Base-by-base conservation (phyloP, 371 early-diverging fungal genomes). In the Neoconidiobolus thromboides region DNA sequence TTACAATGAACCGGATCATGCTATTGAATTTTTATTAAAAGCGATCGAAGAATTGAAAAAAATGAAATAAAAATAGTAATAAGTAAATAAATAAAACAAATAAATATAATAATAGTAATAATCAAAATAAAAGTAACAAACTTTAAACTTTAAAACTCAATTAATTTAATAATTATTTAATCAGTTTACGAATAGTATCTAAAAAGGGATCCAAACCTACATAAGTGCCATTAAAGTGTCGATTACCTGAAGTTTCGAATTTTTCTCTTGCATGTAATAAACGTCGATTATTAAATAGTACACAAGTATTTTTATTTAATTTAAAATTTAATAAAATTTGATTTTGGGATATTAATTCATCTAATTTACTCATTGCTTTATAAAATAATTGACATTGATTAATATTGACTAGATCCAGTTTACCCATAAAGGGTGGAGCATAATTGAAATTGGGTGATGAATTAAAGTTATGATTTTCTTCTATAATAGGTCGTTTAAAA, bases 391-490 rank as follows among this genome's bases (percentile, higher is more conserved):
- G 72, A 39, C 73, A 62, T 3, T 70, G 57, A 1, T 77, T 71
- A 2, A 69, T 63, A 3, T 73, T 66, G 37, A 64, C 60, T 41
- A 74, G 55, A 51, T 82, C 82, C 57, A 87, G 63, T 2, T 87
- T 87, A 0, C 89, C 93, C 65, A 87, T 87, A 73, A 92, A 92
- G n/a, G 87, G 91, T 39, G 93, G 93, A 0, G 89, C 75, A 63
- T 90, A 91, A 62, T 82, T 85, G 14, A 91, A 56, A 49, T 64
- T 61, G 62, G 77, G 76, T 40, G 65, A 47, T 14, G 68, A 61
- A 61, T 78, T 26, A 26, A 26, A 64, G 10, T 4, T 37, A 10
- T 71, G 69, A 55, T 76, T 73, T 1, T 71, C 66, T 0, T 76
- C 77, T 60, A 89, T 83, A 4, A 82, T 84, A 2, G 83, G 81